These are phyloP conservation scores for Gastrolobium villosum DNA, from an alignment of 306 rosid species.

Conservation along the genomic window DNA sequence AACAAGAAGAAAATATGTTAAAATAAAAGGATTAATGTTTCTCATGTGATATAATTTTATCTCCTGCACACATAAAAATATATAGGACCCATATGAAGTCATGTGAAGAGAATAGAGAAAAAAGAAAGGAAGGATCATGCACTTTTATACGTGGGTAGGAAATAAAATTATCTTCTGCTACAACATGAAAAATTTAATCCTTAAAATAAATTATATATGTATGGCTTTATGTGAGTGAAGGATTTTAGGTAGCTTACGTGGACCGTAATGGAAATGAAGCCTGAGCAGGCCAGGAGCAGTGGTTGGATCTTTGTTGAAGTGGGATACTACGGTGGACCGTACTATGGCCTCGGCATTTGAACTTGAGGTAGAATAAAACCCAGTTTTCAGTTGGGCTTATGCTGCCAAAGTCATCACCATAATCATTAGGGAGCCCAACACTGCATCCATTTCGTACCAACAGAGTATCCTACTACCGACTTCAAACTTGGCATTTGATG, in stretches of 20 bases:
- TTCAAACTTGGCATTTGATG: constrained; percentile 26
- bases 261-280: constrained; percentile 80
- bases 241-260: constrained; percentile 42
- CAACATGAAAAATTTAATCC: too few species aligned
- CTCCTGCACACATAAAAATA: too few species aligned
- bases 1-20: too few species aligned
- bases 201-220: not conserved
- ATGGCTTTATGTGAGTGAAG: constrained; percentile 21
- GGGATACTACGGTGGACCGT: constrained; percentile 68
- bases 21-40: not conserved
- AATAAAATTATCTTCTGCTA: too few species aligned
- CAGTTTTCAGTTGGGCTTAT: constrained; percentile 61
- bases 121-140: too few species aligned
- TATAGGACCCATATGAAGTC: too few species aligned
- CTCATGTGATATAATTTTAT: too few species aligned
- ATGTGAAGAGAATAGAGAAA: too few species aligned
- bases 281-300: constrained; percentile 72
- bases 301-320: constrained; percentile 66
- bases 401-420: constrained; percentile 51
- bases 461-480: constrained; percentile 10
- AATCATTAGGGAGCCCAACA: constrained; percentile 47
- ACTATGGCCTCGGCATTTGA: constrained; percentile 69
- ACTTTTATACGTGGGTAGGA: too few species aligned
- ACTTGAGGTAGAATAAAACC: constrained; percentile 76
- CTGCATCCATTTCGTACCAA: constrained; percentile 48